Base-by-base conservation (phyloP, 1,139 yeast genomes). In the Yamadazyma friedrichii region DNA sequence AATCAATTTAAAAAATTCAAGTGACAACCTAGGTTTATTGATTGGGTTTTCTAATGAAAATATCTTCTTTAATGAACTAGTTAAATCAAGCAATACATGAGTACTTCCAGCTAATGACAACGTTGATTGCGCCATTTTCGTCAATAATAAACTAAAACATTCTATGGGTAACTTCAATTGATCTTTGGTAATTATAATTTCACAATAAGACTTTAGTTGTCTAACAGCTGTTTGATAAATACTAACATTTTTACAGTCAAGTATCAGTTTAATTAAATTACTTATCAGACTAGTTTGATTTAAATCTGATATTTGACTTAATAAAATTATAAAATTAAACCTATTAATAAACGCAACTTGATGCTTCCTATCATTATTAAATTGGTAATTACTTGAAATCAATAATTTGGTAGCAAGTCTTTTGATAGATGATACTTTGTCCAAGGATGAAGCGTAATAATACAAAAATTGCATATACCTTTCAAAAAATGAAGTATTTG, bases 321-420 rank as follows among this genome's bases (percentile, higher is more conserved):
- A 53, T 15, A 72, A 45, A 8, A 66, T 46, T 3, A 69, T 53
- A 36, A 70, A 64, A 44, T 72, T 72, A 31, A 70, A 49, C 35
- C 77, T 49, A 46, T 72, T 72, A 17, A 61, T 48, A 42, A 64
- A 70, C 58, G 67, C 69, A 4, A 56, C 57, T 33, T 51, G 62
- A 37, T 62, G 61, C 5, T 50, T 52, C 30, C 53, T 55, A 13
- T 54, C 59, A 16, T 55, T 51, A 25, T 52, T 55, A 38, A 67
- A 69, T 3, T 53, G 59, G 38, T 54, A 68, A 36, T 59, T 65
- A 41, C 74, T 68, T 2, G 75, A 67, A 0, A 69, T 62, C 28
- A 70, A 58, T 24, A 72, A 46, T 42, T 72, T 72, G 4, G 69
- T 65, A 0, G 66, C 58, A 15, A 71, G 51, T 38, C 65, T 54